Base-by-base conservation (phyloP, 116 monocot genomes). In the Trichopus zeylanicus region DNA sequence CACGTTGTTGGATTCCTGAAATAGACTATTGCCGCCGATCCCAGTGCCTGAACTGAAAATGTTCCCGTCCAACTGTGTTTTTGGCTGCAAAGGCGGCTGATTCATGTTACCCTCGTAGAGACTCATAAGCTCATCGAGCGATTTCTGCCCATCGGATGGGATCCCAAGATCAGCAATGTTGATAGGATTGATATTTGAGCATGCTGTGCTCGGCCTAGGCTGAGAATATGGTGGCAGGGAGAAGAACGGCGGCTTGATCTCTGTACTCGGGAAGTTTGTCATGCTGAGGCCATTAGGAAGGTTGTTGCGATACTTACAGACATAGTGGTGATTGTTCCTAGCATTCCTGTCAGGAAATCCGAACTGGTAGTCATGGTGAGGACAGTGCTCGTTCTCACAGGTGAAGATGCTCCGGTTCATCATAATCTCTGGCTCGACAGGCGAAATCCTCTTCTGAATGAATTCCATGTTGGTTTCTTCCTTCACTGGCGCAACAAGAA, bases 101-200 rank as follows among this genome's bases (percentile, higher is more conserved):
- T 59, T 67, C 21, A 73, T 53, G 35, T 53, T 70, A 59, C 32
- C 72, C 18, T 82, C 82, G 23, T 81, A 88, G 49, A 74, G 68
- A 15, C 27, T 66, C 82, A 88, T 70, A 52, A 88, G 73, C 4
- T 82, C 76, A 35, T 53, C 62, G 33, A 82, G 82, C 2, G 79
- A 51, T 31, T 71, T 79, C 68, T 82, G 82, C 18, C 73, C 88
- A 22, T 88, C 88, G 9, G 53, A 59, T 3, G 79, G 62, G 10
- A 82, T 70, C 1, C 79, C 86, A 54, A 81, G 29, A 34, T 59
- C 48, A 1, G 78, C 65, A n/a, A 73, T 63, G 29, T 63, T 59
- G n/a, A 70, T 42, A n/a, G 65, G 34, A 25, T 54, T 61, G 10
- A 24, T 1, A n/a, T 7, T 68, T 3, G 46, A 61, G 6, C n/a